Percentiles rank a stretch among this genome's conserved stretches.
These are phyloP conservation scores for Pisolithus tinctorius DNA, from an alignment of 768 basidiomycete species.

Conservation along the genomic window DNA sequence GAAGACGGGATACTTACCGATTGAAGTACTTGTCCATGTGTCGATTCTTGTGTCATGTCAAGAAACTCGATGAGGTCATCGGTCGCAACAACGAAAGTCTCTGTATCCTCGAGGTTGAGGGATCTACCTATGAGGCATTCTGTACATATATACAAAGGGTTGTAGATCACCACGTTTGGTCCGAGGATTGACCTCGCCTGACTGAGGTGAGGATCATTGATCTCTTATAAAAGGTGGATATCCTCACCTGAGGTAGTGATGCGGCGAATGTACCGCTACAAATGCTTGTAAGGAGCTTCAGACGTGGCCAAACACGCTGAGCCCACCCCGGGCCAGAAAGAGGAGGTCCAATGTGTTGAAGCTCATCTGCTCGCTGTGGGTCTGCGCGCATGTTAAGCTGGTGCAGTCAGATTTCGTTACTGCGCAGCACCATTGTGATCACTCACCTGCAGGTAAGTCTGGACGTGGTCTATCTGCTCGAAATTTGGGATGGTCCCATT, in stretches of 20 bases:
- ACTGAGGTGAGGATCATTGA: neutral
- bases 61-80: neutral
- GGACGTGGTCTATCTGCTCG: neutral
- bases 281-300: neutral
- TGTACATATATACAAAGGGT: neutral
- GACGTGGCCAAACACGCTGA: constrained; percentile 2
- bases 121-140: no score
- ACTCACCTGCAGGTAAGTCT: neutral
- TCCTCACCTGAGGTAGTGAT: constrained; percentile 1
- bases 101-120: neutral
- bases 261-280: constrained; percentile 2
- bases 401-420: neutral
- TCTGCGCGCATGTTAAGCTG: constrained; percentile 3
- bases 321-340: neutral
- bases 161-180: neutral
- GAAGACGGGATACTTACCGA: neutral
- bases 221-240: neutral
- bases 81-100: neutral
- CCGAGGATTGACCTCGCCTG: neutral
- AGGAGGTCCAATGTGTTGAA: constrained; percentile 3
- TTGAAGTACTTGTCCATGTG: neutral
- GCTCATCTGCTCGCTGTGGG: constrained; percentile 3
- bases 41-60: neutral
- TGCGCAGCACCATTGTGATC: neutral
- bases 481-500: constrained; percentile 3